Conservation (phyloP, 1,139 yeast genomes). For the Debaryomyces sp. region DNA sequence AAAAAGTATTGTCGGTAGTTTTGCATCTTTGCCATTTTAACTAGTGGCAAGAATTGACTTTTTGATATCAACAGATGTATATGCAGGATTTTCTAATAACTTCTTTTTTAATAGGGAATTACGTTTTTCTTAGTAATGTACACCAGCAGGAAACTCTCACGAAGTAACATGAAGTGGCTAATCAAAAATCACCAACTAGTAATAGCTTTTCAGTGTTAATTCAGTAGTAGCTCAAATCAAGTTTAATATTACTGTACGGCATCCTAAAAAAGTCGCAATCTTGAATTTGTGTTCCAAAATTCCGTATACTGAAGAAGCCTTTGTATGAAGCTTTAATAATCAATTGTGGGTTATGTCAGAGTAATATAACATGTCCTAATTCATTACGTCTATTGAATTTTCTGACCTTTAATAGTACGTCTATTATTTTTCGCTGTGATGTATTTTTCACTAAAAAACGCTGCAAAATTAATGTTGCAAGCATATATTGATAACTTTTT, state of each 20-base stretch:
- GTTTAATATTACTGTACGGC: not conserved
- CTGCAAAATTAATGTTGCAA: not conserved
- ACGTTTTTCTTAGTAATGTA: no score
- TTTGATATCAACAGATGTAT: not conserved
- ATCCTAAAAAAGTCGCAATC: not conserved
- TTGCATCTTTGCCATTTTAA: not conserved
- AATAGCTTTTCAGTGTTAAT: not conserved
- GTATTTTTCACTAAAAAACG: not conserved
- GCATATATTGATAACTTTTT: not conserved
- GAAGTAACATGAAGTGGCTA: no score
- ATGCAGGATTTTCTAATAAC: not conserved
- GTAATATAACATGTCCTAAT: no score
- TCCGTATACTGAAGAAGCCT: no score
- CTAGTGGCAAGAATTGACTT: constrained; percentile 4
- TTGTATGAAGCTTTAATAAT: no score
- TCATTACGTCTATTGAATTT: no score
- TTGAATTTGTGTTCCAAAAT: not conserved
- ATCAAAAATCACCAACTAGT: not conserved
- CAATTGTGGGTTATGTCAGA: no score
- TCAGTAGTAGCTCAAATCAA: not conserved
- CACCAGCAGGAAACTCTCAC: no score
- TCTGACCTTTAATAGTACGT: no score
- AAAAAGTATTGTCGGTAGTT: not conserved
- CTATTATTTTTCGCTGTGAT: no score
- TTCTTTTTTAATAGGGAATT: not conserved